Evolutionary conservation across 352 stramenopile species (phyloP).

Genomic region (Phytophthora sp.): DNA sequence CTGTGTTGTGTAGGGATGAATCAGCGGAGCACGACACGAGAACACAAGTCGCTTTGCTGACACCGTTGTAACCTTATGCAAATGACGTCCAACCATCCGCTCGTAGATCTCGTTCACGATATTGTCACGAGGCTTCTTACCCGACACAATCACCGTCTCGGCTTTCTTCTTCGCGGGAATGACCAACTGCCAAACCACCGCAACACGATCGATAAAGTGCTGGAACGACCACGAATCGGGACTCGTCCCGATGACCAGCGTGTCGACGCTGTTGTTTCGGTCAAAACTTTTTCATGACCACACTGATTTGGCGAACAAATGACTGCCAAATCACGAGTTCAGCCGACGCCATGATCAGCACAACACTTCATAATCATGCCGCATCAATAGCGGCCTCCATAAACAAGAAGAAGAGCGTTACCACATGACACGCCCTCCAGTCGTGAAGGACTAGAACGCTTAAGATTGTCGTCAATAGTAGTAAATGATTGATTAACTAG

Average conservation of each 20-base stretch:
- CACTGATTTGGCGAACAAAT: too few relatives aligned
- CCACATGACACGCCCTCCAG: too few relatives aligned
- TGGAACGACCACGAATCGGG: conserved; percentile 41
- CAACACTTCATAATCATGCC: too few relatives aligned
- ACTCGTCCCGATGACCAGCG: conserved; percentile 27
- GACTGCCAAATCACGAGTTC: too few relatives aligned
- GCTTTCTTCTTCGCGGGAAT: conserved; percentile 25
- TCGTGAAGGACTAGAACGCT: too few relatives aligned
- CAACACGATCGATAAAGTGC: conserved; percentile 40
- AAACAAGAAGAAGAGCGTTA: too few relatives aligned
- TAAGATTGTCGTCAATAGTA: too few relatives aligned
- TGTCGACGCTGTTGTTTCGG: conserved; percentile 30
- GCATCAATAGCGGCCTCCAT: too few relatives aligned
- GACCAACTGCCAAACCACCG: conserved; percentile 33
- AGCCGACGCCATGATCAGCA: too few relatives aligned
- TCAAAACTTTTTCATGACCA: too few relatives aligned
- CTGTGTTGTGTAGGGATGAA: conserved; percentile 34
- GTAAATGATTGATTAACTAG: too few relatives aligned
- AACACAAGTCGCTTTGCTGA: conserved; percentile 30
- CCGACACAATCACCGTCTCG: conserved; percentile 23
- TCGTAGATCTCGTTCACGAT: conserved; percentile 38
- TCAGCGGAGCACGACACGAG: conserved; percentile 33
- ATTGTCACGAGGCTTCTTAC: conserved; percentile 13
- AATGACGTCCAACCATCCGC: conserved; percentile 25
- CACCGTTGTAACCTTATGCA: conserved; percentile 11